These are phyloP conservation scores for Botrytis tulipae DNA, from an alignment of 2,329 filamentous ascomycete species.

Conservation along the genomic window DNA sequence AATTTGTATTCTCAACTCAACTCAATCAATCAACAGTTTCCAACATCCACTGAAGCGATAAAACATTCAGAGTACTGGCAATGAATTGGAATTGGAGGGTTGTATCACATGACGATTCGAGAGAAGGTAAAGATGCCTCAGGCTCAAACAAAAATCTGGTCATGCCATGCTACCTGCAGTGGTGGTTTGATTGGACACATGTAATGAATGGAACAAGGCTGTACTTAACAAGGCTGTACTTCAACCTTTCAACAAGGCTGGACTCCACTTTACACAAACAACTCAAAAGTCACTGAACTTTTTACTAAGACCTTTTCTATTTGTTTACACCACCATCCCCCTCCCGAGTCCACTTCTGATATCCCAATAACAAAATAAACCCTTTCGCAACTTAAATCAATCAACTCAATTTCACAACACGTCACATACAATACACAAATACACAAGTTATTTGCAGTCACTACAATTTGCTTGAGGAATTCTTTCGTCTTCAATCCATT, in stretches of 20 bases:
- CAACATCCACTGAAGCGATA: background rate
- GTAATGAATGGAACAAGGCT: background rate
- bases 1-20: constrained; percentile 9
- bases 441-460: constrained; percentile 2
- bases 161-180: background rate
- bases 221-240: background rate
- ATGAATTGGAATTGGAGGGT: background rate
- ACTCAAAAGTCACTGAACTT: background rate
- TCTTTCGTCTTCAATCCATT: background rate
- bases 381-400: background rate
- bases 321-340: background rate
- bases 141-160: background rate
- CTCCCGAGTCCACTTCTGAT: background rate
- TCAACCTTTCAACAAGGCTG: background rate
- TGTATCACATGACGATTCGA: background rate
- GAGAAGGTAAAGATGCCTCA: background rate
- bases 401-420: background rate
- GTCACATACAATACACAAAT: background rate
- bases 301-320: background rate
- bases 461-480: constrained; percentile 12
- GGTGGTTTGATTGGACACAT: background rate
- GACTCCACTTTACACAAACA: background rate
- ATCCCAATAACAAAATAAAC: background rate
- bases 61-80: background rate
- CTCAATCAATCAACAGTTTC: background rate